Conservation (phyloP, 2,329 filamentous ascomycete species). For the Alternaria angustiovoidea region DNA sequence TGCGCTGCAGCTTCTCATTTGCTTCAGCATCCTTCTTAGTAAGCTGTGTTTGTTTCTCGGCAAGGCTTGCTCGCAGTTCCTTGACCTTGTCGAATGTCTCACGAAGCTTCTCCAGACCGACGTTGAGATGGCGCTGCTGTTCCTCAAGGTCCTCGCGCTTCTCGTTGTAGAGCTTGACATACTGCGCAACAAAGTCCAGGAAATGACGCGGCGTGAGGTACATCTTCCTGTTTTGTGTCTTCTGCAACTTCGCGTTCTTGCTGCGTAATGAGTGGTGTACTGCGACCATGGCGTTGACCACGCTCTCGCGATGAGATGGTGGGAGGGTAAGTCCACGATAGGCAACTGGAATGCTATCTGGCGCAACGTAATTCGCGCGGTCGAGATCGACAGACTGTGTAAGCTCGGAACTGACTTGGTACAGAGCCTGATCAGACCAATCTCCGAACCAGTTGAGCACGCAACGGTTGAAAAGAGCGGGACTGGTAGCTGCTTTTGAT, state of each 20-base stretch:
- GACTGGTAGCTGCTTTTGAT: constrained; percentile 96
- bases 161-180: constrained; percentile 95
- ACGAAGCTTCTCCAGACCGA: constrained; percentile 94
- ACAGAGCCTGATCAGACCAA: constrained; percentile 98
- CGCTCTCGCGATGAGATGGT: constrained; percentile 86
- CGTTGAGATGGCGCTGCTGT: constrained; percentile 97
- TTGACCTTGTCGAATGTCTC: constrained; percentile 98
- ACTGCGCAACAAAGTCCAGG: constrained; percentile 97
- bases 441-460: constrained; percentile 99
- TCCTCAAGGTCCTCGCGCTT: constrained; percentile 99
- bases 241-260: constrained; percentile 87
- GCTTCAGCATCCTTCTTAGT: constrained; percentile 95
- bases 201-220: constrained; percentile 97
- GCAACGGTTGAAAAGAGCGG: constrained; percentile 98
- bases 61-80: constrained; percentile 87
- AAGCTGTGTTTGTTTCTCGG: constrained; percentile 91
- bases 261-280: constrained; percentile 93
- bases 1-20: constrained; percentile 95
- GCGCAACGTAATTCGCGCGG: constrained; percentile 81
- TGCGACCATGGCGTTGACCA: constrained; percentile 98
- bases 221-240: constrained; percentile 90
- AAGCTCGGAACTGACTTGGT: constrained; percentile 95
- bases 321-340: constrained; percentile 86
- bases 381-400: constrained; percentile 97
- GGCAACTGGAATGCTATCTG: constrained; percentile 90